Evolutionary conservation across 441 rosid genomes (phyloP), one percentile per base, ranked within the genome.

Genomic region (Erysimum cheiri): DNA sequence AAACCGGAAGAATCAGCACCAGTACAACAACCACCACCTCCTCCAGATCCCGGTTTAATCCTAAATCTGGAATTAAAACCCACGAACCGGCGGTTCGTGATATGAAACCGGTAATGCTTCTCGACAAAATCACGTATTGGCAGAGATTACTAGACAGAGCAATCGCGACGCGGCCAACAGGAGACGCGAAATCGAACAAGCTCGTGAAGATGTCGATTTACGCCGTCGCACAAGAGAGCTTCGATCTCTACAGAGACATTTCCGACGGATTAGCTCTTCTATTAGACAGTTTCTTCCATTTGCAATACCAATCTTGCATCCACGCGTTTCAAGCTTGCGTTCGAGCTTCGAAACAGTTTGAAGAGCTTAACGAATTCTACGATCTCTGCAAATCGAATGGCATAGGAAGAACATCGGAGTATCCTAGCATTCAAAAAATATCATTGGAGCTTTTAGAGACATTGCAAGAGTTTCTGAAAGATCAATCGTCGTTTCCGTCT

Each of bases 61-160:
- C 24, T 0, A 68, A 35, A 66, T 5, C 26, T 58, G 59, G 22
- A 10, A 67, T 3, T 28, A 53, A 60, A 60, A 1, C 54, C 63
- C 40, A 41, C 26, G 73, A 71, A 43, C 68, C 66, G 6, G 50
- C 84, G 17, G 73, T 84, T 44, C 40, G 79, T 13, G 88, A 86
- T 47, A 87, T 90, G 91, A 90, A 87, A 60, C 97, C 97, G 0
- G 70, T 77, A 0, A 67, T 83, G 81, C 57, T 91, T 70, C 81
- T 93, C 12, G 91, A 87, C 29, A 85, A 76, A 64, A 86, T 93
- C 29, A 61, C 80, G 0, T 75, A 72, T 47, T 91, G 96, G 98
- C 98, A 91, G 41, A 83, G 83, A 36, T 40, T 93, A 77, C 92
- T 93, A 1, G 97, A 91, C 52, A 77, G 90, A 76, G 92, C 88